Conservation (phyloP, 164 flowering plant genomes). For the Umbilicus rupestris region DNA sequence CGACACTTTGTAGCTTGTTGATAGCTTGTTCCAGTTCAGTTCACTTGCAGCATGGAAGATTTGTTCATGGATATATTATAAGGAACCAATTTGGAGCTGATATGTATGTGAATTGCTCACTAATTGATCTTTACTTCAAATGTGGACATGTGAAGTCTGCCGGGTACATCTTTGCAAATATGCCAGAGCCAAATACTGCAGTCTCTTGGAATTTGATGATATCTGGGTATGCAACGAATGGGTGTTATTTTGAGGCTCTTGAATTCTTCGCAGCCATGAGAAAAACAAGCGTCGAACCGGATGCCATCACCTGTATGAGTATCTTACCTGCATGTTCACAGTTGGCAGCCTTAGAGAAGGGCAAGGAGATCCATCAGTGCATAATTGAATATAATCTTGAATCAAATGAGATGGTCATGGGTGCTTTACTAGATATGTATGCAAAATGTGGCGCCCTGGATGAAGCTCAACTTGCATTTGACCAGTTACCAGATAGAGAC, state of each 20-base stretch:
- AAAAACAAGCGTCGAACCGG: conserved; percentile 30
- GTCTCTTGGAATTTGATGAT: conserved; percentile 72
- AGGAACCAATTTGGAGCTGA: conserved; percentile 33
- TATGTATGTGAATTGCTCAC: conserved; percentile 28
- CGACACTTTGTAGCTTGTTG: conserved; percentile 49
- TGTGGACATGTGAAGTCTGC: conserved; percentile 42
- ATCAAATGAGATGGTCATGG: conserved; percentile 45
- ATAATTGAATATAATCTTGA: conserved; percentile 31
- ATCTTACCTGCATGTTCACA: conserved; percentile 61
- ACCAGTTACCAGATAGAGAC: conserved; percentile 38
- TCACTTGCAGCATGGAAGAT: conserved; percentile 39
- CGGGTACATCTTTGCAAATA: conserved; percentile 31
- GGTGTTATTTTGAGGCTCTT: conserved; percentile 49
- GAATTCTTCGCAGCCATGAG: conserved; percentile 33
- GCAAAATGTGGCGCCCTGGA: conserved; percentile 71
- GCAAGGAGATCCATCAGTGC: conserved; percentile 46
- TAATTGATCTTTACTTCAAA: conserved; percentile 60
- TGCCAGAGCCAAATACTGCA: conserved; percentile 24
- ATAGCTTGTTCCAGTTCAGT: conserved; percentile 48
- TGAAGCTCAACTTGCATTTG: conserved; percentile 43
- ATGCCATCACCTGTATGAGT: conserved; percentile 52
- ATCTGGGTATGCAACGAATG: conserved; percentile 45
- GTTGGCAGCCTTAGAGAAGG: conserved; percentile 48
- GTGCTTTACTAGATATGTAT: conserved; percentile 70
- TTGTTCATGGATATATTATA: conserved; percentile 52